phyloP scores from a whole-genome alignment of 2,329 filamentous ascomycete species.

The Chaetothyriales sp. region DNA sequence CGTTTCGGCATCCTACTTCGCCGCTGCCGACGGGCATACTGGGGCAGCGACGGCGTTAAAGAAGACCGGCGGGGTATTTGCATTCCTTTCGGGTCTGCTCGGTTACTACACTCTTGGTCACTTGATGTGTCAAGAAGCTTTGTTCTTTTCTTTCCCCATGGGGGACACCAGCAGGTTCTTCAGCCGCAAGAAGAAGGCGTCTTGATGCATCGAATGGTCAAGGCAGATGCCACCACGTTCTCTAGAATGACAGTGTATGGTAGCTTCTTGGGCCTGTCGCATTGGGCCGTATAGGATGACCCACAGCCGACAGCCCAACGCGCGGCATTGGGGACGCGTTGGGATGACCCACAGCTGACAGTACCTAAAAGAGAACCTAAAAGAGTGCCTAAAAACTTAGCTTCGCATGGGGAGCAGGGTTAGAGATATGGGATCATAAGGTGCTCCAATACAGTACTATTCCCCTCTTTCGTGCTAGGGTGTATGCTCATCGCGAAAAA shows the following conservation, averaged over 20 bases:
- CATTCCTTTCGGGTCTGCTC: slow-evolving; percentile 33
- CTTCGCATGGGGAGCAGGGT: too few relatives aligned
- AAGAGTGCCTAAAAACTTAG: too few relatives aligned
- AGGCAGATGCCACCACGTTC: too few relatives aligned
- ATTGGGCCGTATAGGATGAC: too few relatives aligned
- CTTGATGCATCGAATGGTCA: not conserved
- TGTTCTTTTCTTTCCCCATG: slow-evolving; percentile 28
- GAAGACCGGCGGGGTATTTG: slow-evolving; percentile 34
- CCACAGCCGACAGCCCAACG: too few relatives aligned
- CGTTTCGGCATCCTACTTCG: slow-evolving; percentile 34
- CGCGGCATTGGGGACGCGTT: too few relatives aligned
- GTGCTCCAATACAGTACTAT: too few relatives aligned
- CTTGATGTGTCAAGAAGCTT: slow-evolving; percentile 28
- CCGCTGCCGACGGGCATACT: slow-evolving; percentile 30
- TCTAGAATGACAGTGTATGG: too few relatives aligned
- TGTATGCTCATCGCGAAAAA: not conserved
- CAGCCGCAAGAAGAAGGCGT: slow-evolving; percentile 19
- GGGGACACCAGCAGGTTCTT: slow-evolving; percentile 32
- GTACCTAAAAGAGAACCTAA: too few relatives aligned
- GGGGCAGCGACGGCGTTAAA: slow-evolving; percentile 26
- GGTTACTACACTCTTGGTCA: slow-evolving; percentile 35
- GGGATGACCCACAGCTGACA: too few relatives aligned
- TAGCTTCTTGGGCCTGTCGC: too few relatives aligned
- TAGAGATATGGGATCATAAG: too few relatives aligned
- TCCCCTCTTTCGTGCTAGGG: not conserved